Percentiles rank a stretch among this genome's conserved stretches.
Evolutionary conservation across 192 early-diverging fungal species (phyloP).

Genomic region (Oehlia diaphana): DNA sequence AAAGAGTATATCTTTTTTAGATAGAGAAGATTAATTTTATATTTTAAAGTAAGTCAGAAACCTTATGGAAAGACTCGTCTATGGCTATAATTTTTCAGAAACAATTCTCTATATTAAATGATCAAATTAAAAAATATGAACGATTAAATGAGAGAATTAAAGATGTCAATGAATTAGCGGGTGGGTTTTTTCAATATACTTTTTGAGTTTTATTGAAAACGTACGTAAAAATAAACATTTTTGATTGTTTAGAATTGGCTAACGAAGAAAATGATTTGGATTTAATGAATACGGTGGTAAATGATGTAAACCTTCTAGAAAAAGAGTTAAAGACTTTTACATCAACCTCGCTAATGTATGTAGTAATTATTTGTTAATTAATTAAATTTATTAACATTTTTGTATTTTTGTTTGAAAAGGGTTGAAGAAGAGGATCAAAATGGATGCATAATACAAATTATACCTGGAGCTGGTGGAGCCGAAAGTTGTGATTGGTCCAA

Average conservation of each 20-base stretch:
- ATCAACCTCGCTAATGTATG: conserved; percentile 5
- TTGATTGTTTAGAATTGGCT: background rate
- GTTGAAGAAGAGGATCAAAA: conserved; percentile 12
- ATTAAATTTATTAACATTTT: background rate
- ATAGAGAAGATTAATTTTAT: background rate
- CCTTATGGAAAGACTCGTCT: background rate
- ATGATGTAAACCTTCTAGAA: background rate
- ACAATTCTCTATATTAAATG: background rate
- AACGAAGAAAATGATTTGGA: conserved; percentile 9
- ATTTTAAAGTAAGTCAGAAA: conserved; percentile 6
- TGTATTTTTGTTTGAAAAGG: conserved; percentile 2
- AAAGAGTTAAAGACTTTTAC: background rate
- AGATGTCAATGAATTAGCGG: conserved; percentile 6
- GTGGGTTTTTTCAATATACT: background rate
- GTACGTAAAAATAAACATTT: background rate
- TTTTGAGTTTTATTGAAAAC: no score
- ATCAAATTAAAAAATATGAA: conserved; percentile 12
- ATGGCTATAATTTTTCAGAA: background rate
- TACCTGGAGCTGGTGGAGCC: conserved; percentile 15
- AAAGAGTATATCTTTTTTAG: no score
- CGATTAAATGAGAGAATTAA: background rate
- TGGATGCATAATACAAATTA: conserved; percentile 22
- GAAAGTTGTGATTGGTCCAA: conserved; percentile 17
- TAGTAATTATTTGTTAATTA: background rate
- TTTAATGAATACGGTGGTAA: background rate